Conservation (phyloP, 805 yeast genomes). For the Myxozyma mucilagina region DNA sequence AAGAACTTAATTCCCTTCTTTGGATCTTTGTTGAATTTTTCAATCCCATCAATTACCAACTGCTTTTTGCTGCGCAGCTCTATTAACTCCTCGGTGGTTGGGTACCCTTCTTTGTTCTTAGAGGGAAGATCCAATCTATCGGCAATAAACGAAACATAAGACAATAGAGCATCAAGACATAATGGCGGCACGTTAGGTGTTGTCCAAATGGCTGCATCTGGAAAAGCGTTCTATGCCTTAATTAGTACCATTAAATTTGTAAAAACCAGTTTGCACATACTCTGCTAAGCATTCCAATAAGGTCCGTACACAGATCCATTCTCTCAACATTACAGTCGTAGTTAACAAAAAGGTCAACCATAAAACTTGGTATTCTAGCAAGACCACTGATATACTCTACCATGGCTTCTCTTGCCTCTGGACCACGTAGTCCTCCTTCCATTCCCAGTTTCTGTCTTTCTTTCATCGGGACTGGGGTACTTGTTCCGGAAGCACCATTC, state of each 20-base stretch:
- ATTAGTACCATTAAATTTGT: background rate
- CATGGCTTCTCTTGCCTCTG: constrained; percentile 64
- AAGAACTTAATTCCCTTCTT: constrained; percentile 68
- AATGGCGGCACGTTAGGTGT: constrained; percentile 90
- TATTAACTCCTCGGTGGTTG: constrained; percentile 16
- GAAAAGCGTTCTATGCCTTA: constrained; percentile 60
- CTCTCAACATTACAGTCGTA: constrained; percentile 91
- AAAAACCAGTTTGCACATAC: constrained; percentile 8
- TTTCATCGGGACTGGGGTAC: constrained; percentile 29
- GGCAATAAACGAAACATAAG: constrained; percentile 40
- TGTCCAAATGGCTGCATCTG: constrained; percentile 77
- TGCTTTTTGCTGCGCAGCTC: constrained; percentile 52
- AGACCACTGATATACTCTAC: constrained; percentile 74
- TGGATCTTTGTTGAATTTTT: constrained; percentile 75
- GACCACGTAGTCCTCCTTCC: constrained; percentile 32
- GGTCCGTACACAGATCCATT: constrained; percentile 67
- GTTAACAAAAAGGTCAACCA: constrained; percentile 71
- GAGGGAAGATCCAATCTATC: constrained; percentile 32
- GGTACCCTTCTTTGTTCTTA: constrained; percentile 7
- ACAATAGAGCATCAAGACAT: constrained; percentile 82
- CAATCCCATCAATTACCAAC: constrained; percentile 73
- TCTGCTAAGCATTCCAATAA: constrained; percentile 70
- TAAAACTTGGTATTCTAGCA: constrained; percentile 67
- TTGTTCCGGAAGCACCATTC: constrained; percentile 20
- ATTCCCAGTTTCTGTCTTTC: constrained; percentile 30